Evolutionary conservation across 2,329 filamentous ascomycete species (phyloP).

Genomic region (Talaromyces sp.): DNA sequence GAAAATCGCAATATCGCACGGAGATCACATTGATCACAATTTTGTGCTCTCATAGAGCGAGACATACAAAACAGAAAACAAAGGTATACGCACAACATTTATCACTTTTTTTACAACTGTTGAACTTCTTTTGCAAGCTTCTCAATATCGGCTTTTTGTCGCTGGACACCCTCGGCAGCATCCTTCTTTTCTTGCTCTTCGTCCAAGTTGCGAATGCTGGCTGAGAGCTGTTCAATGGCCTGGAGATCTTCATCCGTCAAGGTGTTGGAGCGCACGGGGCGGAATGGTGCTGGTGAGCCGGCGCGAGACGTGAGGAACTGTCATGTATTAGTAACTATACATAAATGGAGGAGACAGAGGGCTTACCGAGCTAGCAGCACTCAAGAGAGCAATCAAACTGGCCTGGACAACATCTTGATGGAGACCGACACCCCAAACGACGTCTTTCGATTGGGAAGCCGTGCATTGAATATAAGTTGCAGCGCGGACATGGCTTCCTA

Average conservation of each 20-base stretch:
- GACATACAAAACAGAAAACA: background rate
- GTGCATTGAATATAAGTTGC: constrained; percentile 93
- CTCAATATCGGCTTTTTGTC: constrained; percentile 39
- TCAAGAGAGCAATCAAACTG: constrained; percentile 79
- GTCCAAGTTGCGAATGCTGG: constrained; percentile 25
- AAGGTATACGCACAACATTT: background rate
- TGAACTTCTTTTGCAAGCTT: constrained; percentile 40
- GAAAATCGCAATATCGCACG: background rate
- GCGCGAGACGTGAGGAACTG: constrained; percentile 70
- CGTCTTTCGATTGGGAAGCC: constrained; percentile 59
- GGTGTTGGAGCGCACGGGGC: constrained; percentile 56
- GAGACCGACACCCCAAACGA: constrained; percentile 87
- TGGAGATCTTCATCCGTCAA: constrained; percentile 46
- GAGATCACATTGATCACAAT: background rate
- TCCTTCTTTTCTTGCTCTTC: constrained; percentile 20
- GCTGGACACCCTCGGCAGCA: constrained; percentile 29
- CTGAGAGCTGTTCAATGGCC: constrained; percentile 43
- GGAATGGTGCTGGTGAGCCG: constrained; percentile 65
- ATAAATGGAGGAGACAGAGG: background rate
- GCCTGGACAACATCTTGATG: constrained; percentile 91
- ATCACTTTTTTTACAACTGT: constrained; percentile 26
- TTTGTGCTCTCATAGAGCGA: background rate
- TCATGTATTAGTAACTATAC: background rate
- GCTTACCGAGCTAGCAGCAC: constrained; percentile 82
- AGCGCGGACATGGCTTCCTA: constrained; percentile 80